A percentile compares a stretch with the other conserved stretches of the same genome.
Conservation (phyloP, 768 basidiomycete genomes). For the Saitozyma podzolica region DNA sequence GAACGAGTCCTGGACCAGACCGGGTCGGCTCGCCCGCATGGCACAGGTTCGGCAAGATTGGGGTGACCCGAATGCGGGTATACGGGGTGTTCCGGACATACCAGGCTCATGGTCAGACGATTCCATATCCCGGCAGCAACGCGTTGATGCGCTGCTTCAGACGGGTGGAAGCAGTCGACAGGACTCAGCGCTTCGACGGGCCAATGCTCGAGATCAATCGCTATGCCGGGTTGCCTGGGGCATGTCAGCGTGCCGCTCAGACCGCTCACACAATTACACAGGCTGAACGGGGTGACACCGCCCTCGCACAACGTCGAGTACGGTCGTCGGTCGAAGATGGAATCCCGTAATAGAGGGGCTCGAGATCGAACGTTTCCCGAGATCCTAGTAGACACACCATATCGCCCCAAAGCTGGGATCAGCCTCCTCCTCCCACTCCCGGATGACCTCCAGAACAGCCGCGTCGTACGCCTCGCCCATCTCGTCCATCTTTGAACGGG, state of each 20-base stretch:
- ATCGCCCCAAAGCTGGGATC: slow-evolving; percentile 30
- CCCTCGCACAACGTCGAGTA: too few species aligned
- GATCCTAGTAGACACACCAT: slow-evolving; percentile 21
- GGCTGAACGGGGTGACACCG: too few species aligned
- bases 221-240: slow-evolving; percentile 36
- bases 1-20: neutral
- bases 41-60: neutral
- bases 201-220: slow-evolving; percentile 37
- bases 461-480: slow-evolving; percentile 42
- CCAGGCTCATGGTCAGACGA: slow-evolving; percentile 30
- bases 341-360: neutral
- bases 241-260: neutral
- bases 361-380: slow-evolving; percentile 27
- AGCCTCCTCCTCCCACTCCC: slow-evolving; percentile 31
- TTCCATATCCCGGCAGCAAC: slow-evolving; percentile 50
- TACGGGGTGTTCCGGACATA: slow-evolving; percentile 10
- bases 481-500: slow-evolving; percentile 43
- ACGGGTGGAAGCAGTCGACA: slow-evolving; percentile 49
- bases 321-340: neutral
- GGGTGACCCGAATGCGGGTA: too few species aligned
- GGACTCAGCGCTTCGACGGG: slow-evolving; percentile 40
- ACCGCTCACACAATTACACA: too few species aligned
- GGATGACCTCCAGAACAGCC: slow-evolving; percentile 32
- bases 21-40: neutral
- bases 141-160: slow-evolving; percentile 35